Evolutionary conservation across 257 asterid species (phyloP).

Genomic region (Buddleja alternifolia): DNA sequence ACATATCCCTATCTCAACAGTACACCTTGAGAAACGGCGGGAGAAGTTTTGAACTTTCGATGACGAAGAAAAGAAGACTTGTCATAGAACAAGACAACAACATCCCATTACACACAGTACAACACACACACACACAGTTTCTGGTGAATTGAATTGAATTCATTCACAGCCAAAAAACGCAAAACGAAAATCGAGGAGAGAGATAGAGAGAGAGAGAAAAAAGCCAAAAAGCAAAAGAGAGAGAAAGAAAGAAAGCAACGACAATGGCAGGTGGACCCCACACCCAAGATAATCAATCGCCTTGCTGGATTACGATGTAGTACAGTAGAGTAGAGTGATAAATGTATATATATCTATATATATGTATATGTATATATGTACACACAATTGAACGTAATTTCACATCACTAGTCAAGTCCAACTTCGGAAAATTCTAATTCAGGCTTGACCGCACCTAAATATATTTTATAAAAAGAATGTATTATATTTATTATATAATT

Average conservation of each 20-base stretch:
- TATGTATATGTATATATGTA: too few relatives aligned
- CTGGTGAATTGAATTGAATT: conserved; percentile 33
- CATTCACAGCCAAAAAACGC: conserved; percentile 27
- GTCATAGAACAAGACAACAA: conserved; percentile 12
- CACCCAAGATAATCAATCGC: conserved; percentile 8
- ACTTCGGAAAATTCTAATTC: too few relatives aligned
- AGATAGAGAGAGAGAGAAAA: background rate
- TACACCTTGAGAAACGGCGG: conserved; percentile 30
- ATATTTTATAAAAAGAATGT: too few relatives aligned
- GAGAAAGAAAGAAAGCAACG: background rate
- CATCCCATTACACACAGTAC: conserved; percentile 5
- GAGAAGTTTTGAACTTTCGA: conserved; percentile 23
- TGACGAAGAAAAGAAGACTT: conserved; percentile 19
- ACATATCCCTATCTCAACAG: too few relatives aligned
- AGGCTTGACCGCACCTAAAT: too few relatives aligned
- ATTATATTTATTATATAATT: too few relatives aligned
- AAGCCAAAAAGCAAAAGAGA: conserved; percentile 8
- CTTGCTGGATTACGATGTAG: conserved; percentile 27
- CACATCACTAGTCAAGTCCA: conserved; percentile 30
- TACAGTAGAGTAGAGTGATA: background rate
- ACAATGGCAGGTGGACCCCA: conserved; percentile 44
- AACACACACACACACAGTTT: too few relatives aligned
- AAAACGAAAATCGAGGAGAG: conserved; percentile 36
- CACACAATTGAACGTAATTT: conserved; percentile 7
- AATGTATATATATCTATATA: too few relatives aligned